phyloP scores from a whole-genome alignment of 2,329 filamentous ascomycete genomes.

The Diplodia intermedia region DNA sequence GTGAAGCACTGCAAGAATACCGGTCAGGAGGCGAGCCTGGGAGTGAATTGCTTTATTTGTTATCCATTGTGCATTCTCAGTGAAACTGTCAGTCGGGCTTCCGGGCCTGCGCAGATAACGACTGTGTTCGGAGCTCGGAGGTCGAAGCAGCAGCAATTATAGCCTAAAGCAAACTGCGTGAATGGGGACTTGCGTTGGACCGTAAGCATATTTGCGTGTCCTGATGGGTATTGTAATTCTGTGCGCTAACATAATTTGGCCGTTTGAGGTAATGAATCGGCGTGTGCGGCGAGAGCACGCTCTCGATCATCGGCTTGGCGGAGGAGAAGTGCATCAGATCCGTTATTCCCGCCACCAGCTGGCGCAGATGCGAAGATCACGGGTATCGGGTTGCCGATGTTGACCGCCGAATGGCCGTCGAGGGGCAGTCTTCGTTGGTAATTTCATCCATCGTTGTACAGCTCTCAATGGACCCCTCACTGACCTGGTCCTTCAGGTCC shows the following conservation, averaged over 20 bases:
- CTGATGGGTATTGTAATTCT: not conserved
- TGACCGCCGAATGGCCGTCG: not conserved
- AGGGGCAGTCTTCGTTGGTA: not conserved
- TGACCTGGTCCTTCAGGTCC: slow-evolving; percentile 14
- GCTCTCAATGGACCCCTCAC: not conserved
- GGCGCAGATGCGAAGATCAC: not conserved
- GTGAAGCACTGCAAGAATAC: not conserved
- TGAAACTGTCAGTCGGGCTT: not conserved
- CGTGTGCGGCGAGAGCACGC: slow-evolving; percentile 2
- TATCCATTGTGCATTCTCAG: not conserved
- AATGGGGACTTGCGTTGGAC: not conserved
- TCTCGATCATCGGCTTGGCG: slow-evolving; percentile 11
- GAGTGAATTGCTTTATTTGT: slow-evolving; percentile 3
- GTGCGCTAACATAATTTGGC: not conserved
- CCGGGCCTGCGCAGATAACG: not conserved
- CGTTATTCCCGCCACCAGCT: not conserved
- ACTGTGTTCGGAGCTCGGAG: not conserved
- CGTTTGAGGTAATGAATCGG: not conserved
- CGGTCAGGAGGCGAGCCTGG: not conserved
- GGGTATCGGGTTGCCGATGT: not conserved
- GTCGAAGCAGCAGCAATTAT: not conserved
- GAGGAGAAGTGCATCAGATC: not conserved
- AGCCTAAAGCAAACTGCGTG: not conserved
- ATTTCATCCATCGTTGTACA: not conserved
- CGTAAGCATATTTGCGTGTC: not conserved